Conservation (phyloP, 2,329 filamentous ascomycete genomes). For the Paecilomyces niveus region DNA sequence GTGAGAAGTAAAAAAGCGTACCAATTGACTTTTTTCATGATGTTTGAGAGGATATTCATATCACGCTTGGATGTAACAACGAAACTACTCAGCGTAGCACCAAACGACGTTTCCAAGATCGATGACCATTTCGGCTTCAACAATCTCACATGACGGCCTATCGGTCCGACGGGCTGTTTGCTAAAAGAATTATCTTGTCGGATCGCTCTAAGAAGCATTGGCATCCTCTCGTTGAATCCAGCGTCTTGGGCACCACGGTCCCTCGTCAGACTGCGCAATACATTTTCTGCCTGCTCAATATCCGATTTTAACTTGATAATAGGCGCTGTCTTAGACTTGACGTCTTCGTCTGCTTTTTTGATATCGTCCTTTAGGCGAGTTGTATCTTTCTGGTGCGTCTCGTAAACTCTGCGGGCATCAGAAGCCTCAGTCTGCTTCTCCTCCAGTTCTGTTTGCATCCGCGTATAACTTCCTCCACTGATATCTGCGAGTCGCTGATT, state of each 20-base stretch:
- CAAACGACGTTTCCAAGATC: slow-evolving; percentile 71
- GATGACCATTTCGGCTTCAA: slow-evolving; percentile 74
- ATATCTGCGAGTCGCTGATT: slow-evolving; percentile 54
- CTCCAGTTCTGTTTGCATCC: slow-evolving; percentile 54
- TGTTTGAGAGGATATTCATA: slow-evolving; percentile 56
- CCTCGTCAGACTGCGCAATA: slow-evolving; percentile 46
- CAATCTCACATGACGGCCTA: slow-evolving; percentile 71
- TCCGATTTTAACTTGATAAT: slow-evolving; percentile 46
- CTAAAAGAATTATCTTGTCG: slow-evolving; percentile 61
- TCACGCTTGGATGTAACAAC: slow-evolving; percentile 74
- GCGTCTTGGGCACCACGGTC: slow-evolving; percentile 55
- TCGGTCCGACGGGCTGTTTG: slow-evolving; percentile 70
- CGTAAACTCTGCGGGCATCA: slow-evolving; percentile 37
- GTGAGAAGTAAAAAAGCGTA: slow-evolving; percentile 17
- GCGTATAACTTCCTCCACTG: slow-evolving; percentile 62
- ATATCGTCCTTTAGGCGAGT: slow-evolving; percentile 28
- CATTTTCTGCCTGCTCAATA: slow-evolving; percentile 45
- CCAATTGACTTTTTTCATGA: slow-evolving; percentile 58
- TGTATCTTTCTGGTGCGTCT: slow-evolving; percentile 33
- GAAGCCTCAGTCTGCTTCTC: slow-evolving; percentile 47
- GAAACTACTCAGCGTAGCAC: slow-evolving; percentile 65
- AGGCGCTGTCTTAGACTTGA: slow-evolving; percentile 14
- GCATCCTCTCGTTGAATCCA: slow-evolving; percentile 59
- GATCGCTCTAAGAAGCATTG: slow-evolving; percentile 60
- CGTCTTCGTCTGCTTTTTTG: slow-evolving; percentile 26